Conservation (phyloP, 169 alveolate species). For the Eimeria acervulina region DNA sequence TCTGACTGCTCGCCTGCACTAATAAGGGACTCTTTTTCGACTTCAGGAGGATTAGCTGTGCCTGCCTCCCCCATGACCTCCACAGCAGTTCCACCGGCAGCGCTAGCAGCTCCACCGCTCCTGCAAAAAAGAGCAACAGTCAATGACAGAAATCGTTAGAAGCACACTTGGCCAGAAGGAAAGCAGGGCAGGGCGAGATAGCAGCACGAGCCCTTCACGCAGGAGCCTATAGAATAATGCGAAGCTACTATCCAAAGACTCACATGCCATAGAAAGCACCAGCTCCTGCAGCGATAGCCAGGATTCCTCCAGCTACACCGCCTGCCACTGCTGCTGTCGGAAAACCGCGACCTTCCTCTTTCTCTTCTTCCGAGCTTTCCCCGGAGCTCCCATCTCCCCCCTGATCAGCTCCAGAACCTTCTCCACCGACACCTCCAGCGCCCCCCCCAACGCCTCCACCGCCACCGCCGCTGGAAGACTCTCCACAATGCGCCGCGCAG, state of each 20-base stretch:
- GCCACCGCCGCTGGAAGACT: conserved; percentile 8
- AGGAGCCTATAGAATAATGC: not conserved
- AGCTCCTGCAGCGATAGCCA: conserved; percentile 79
- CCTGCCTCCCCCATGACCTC: conserved; percentile 49
- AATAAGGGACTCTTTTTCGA: conserved; percentile 76
- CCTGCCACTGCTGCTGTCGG: conserved; percentile 81
- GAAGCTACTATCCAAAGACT: not conserved
- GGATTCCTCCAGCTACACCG: conserved; percentile 78
- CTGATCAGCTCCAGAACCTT: not conserved
- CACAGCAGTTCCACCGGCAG: conserved; percentile 29
- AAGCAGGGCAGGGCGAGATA: not conserved
- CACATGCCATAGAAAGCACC: conserved; percentile 55
- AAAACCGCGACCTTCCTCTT: conserved; percentile 39
- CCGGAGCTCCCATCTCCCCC: not conserved
- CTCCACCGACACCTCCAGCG: conserved; percentile 23
- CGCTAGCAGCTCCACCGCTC: conserved; percentile 36
- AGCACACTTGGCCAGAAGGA: not conserved
- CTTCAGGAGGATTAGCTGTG: conserved; percentile 42
- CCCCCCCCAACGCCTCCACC: conserved; percentile 1
- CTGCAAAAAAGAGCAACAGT: not conserved
- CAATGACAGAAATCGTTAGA: not conserved
- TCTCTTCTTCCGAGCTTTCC: not conserved
- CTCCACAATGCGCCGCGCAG: conserved; percentile 21
- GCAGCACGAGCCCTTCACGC: not conserved
- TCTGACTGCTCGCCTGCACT: conserved; percentile 72